phyloP scores from a whole-genome alignment of 176 grass and related monocot species.

The Carex cristatella region DNA sequence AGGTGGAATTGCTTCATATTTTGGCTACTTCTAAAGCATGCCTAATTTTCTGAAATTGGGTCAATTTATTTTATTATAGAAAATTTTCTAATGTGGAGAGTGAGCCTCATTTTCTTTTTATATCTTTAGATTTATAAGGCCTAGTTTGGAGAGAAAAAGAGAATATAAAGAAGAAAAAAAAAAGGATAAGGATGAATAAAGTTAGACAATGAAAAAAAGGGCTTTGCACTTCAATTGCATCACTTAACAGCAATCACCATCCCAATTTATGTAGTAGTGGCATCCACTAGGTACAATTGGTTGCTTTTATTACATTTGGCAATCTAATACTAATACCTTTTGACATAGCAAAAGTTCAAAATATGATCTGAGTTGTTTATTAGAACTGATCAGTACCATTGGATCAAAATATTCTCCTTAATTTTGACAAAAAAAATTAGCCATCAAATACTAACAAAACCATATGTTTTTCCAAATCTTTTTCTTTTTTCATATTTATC shows the following conservation, averaged over 20 bases:
- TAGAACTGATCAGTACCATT: not conserved
- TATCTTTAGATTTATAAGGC: not conserved
- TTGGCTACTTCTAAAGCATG: not conserved
- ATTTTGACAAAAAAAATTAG: not conserved
- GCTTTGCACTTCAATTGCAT: not conserved
- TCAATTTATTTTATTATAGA: not conserved
- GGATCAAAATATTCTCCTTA: not conserved
- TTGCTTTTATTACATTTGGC: not conserved
- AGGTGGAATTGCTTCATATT: not conserved
- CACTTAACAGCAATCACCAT: not conserved
- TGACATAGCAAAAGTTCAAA: not conserved
- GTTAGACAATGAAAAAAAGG: not conserved
- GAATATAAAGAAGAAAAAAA: not conserved
- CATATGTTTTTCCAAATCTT: not conserved
- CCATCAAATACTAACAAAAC: constrained; percentile 18
- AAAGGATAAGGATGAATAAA: not conserved
- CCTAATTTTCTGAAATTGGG: not conserved
- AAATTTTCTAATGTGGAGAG: not conserved
- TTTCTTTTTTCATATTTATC: not conserved
- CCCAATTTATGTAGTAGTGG: not conserved
- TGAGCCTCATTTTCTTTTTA: not conserved
- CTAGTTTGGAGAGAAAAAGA: not conserved
- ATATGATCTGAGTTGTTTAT: not conserved
- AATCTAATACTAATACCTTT: not conserved
- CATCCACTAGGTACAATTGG: not conserved